phyloP scores from a whole-genome alignment of 2,329 filamentous ascomycete species.

The Hymenoscyphus salicellus region DNA sequence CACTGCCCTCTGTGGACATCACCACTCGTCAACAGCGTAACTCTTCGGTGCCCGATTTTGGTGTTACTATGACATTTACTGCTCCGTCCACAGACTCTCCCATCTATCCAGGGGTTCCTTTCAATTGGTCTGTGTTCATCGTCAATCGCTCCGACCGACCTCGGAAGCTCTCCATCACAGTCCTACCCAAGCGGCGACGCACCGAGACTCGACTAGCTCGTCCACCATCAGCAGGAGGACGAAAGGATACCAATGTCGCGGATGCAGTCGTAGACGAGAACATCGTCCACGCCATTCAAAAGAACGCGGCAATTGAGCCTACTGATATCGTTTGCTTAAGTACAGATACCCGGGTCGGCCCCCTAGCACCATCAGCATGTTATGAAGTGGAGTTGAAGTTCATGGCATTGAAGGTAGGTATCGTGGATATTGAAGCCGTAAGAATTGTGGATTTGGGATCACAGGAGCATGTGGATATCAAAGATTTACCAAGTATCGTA shows the following conservation, averaged over 20 bases:
- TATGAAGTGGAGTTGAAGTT: conserved; percentile 73
- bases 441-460: conserved; percentile 70
- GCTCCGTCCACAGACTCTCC: conserved; percentile 57
- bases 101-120: conserved; percentile 62
- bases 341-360: conserved; percentile 70
- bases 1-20: conserved; percentile 58
- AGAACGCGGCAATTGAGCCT: conserved; percentile 59
- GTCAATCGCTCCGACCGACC: conserved; percentile 64
- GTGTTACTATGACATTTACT: conserved; percentile 72
- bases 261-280: conserved; percentile 71
- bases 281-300: conserved; percentile 68
- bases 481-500: conserved; percentile 68
- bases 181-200: conserved; percentile 62
- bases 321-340: conserved; percentile 72
- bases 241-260: conserved; percentile 44
- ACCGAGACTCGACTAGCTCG: conserved; percentile 46
- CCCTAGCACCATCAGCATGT: conserved; percentile 68
- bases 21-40: conserved; percentile 40
- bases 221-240: conserved; percentile 49
- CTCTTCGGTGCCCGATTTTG: conserved; percentile 56
- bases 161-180: conserved; percentile 68
- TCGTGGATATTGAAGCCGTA: conserved; percentile 69
- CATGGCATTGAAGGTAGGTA: conserved; percentile 62
- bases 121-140: conserved; percentile 71
- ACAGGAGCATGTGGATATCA: conserved; percentile 74